Conservation (phyloP, 306 rosid species). For the Cucurbita maxima region DNA sequence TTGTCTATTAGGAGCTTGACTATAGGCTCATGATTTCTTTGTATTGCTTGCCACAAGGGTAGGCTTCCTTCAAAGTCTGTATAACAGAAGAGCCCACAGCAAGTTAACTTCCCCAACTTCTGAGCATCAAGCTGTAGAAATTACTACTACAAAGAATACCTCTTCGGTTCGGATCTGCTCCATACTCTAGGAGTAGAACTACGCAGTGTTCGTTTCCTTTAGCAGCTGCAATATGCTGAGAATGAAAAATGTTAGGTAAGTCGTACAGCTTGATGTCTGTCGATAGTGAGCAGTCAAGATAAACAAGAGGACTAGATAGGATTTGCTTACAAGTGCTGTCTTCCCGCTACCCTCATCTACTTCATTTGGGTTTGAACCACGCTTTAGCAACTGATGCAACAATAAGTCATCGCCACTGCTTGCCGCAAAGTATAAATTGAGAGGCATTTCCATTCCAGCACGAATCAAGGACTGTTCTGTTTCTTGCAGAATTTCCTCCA, state of each 20-base stretch:
- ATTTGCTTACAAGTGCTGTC: slow-evolving; percentile 57
- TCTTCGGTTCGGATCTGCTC: slow-evolving; percentile 55
- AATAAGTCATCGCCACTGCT: slow-evolving; percentile 52
- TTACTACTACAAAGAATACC: slow-evolving; percentile 26
- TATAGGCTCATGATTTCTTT: slow-evolving; percentile 37
- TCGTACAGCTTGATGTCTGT: background rate
- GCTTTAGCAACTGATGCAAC: slow-evolving; percentile 57
- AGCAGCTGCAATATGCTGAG: slow-evolving; percentile 61
- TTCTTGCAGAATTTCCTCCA: slow-evolving; percentile 60
- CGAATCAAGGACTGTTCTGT: slow-evolving; percentile 58
- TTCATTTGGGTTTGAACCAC: slow-evolving; percentile 57
- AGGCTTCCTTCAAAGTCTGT: slow-evolving; percentile 69
- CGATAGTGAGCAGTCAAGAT: background rate
- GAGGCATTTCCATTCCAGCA: slow-evolving; percentile 57
- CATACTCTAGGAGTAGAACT: slow-evolving; percentile 48
- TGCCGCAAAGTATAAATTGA: slow-evolving; percentile 62
- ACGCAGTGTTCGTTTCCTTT: slow-evolving; percentile 61
- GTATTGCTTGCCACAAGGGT: slow-evolving; percentile 71
- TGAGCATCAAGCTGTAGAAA: background rate
- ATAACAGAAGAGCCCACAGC: background rate
- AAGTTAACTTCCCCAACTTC: background rate
- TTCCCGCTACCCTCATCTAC: slow-evolving; percentile 39
- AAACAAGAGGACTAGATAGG: background rate
- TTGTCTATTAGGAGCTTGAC: slow-evolving; percentile 35
- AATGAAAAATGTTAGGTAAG: background rate